A percentile compares a stretch with the other conserved stretches of the same genome.
Conservation (phyloP, 306 rosid genomes). For the Castanea sativa region DNA sequence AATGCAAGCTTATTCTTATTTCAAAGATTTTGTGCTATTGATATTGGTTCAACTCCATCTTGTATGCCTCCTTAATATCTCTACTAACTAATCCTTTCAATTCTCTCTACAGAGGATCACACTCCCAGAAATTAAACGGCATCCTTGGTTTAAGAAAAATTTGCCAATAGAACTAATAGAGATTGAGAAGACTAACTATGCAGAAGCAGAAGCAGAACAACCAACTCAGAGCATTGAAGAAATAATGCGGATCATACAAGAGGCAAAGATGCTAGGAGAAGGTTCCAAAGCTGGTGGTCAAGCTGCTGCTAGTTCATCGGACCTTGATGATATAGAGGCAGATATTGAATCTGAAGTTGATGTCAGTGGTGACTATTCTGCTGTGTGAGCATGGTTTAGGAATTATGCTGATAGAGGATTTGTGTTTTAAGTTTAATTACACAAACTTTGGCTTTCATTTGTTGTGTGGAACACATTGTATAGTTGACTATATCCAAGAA, state of each 20-base stretch:
- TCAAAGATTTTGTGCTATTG: background rate
- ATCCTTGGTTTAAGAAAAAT: constrained; percentile 81
- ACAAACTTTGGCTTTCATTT: constrained; percentile 11
- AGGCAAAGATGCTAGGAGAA: constrained; percentile 60
- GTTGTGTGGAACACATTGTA: constrained; percentile 25
- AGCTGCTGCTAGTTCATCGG: constrained; percentile 32
- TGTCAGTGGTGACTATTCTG: constrained; percentile 35
- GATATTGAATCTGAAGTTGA: constrained; percentile 55
- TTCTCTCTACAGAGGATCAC: constrained; percentile 56
- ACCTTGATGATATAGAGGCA: constrained; percentile 38
- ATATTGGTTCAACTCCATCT: background rate
- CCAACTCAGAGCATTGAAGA: constrained; percentile 68
- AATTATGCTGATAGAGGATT: background rate
- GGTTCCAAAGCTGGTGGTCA: constrained; percentile 42
- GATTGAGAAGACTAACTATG: constrained; percentile 41
- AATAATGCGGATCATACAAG: constrained; percentile 53
- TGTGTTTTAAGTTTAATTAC: constrained; percentile 1
- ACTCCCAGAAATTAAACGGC: constrained; percentile 72
- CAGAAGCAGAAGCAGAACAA: constrained; percentile 29
- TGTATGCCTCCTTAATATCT: background rate
- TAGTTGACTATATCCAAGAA: constrained; percentile 8
- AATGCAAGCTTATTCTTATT: background rate
- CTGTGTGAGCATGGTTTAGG: constrained; percentile 26
- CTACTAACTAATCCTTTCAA: background rate
- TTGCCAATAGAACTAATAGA: constrained; percentile 62